Conservation (phyloP, 495 filamentous ascomycete genomes). For the Acidomyces sp. region DNA sequence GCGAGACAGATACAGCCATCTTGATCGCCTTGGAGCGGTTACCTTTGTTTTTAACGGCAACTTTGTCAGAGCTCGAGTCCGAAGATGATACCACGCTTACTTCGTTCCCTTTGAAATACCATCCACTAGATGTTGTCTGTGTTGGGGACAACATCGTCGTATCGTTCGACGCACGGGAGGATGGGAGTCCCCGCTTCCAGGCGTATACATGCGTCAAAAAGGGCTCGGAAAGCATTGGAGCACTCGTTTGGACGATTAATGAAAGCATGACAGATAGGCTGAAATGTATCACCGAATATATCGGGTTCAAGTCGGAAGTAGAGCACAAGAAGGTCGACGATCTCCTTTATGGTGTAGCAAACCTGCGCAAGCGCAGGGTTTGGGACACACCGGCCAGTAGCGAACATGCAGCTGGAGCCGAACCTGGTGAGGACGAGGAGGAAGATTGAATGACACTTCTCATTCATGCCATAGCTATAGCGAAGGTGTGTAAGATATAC, state of each 20-base stretch:
- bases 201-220: not conserved
- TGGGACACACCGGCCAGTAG: not conserved
- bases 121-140: conserved; percentile 5
- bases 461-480: too few species aligned
- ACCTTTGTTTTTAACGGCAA: not conserved
- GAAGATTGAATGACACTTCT: too few species aligned
- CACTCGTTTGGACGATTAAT: not conserved
- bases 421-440: conserved; percentile 18
- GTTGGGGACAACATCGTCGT: conserved; percentile 3
- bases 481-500: too few species aligned
- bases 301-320: not conserved
- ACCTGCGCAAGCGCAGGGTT: conserved; percentile 53
- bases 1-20: not conserved
- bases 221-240: not conserved
- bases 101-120: not conserved
- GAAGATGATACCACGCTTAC: not conserved
- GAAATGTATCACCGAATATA: not conserved
- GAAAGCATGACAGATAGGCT: not conserved
- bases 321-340: conserved; percentile 37
- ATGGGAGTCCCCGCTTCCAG: conserved; percentile 2
- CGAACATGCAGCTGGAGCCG: too few species aligned
- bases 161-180: conserved; percentile 6
- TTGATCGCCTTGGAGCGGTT: not conserved
- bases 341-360: conserved; percentile 56
- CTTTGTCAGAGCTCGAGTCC: not conserved